phyloP scores from a whole-genome alignment of 2,329 filamentous ascomycete genomes.

The Clonostachys rosea region DNA sequence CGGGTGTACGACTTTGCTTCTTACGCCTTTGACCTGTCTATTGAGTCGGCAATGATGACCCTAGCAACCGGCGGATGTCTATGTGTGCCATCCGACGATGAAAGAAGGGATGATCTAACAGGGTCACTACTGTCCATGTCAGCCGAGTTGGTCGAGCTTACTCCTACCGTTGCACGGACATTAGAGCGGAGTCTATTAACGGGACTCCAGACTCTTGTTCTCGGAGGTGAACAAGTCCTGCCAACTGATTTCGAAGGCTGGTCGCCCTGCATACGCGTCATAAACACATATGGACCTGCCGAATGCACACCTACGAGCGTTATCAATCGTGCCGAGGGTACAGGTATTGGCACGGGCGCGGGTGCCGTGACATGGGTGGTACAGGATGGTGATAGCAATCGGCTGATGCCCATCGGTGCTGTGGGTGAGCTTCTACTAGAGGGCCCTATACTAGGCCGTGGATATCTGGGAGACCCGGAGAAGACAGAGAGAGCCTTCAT shows the following conservation, averaged over 20 bases:
- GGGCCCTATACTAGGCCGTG: slow-evolving; percentile 16
- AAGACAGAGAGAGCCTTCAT: slow-evolving; percentile 22
- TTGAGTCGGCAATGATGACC: slow-evolving; percentile 4
- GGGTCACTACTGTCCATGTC: not conserved
- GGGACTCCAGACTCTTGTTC: slow-evolving; percentile 2
- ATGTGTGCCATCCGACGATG: slow-evolving; percentile 9
- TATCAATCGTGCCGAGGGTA: not conserved
- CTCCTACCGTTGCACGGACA: slow-evolving; percentile 4
- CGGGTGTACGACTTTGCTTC: slow-evolving; percentile 10
- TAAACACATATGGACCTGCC: slow-evolving; percentile 9
- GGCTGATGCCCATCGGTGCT: slow-evolving; percentile 14
- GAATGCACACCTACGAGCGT: slow-evolving; percentile 8
- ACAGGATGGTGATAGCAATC: slow-evolving; percentile 15
- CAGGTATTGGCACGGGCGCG: slow-evolving; percentile 4
- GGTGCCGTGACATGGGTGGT: slow-evolving; percentile 19
- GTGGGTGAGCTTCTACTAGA: slow-evolving; percentile 19
- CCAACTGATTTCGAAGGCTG: slow-evolving; percentile 3
- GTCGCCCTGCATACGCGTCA: slow-evolving; percentile 2
- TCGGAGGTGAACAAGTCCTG: slow-evolving; percentile 8
- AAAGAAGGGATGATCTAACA: slow-evolving; percentile 5
- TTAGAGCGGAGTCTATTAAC: slow-evolving; percentile 7
- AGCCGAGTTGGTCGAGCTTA: slow-evolving; percentile 4
- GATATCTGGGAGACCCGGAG: slow-evolving; percentile 16
- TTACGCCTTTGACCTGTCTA: slow-evolving; percentile 9
- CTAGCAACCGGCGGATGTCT: slow-evolving; percentile 9